Evolutionary conservation across 176 grass and related monocot genomes (phyloP).

Genomic region (Musa itinerans): DNA sequence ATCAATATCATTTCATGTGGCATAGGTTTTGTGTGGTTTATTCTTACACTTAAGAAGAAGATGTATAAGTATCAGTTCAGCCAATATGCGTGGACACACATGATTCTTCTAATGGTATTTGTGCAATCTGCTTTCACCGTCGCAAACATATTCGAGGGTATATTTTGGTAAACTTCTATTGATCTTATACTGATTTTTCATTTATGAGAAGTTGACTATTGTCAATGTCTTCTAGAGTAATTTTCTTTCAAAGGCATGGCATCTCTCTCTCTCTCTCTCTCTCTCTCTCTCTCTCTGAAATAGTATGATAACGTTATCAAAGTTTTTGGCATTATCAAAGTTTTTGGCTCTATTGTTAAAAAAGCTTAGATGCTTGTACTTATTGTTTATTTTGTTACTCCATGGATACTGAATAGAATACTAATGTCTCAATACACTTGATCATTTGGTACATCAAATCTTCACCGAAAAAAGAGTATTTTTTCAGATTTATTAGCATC

Average conservation of each 20-base stretch:
- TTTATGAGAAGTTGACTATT: background rate
- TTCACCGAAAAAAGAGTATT: background rate
- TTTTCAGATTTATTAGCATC: background rate
- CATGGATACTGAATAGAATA: background rate
- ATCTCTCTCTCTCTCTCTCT: background rate
- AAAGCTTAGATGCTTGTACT: background rate
- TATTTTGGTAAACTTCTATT: constrained; percentile 62
- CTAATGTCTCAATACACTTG: background rate
- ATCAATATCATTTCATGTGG: constrained; percentile 23
- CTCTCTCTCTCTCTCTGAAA: background rate
- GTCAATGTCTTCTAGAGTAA: background rate
- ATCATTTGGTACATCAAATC: background rate
- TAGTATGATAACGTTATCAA: background rate
- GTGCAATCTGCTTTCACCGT: constrained; percentile 90
- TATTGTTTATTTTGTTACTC: background rate
- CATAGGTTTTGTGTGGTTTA: constrained; percentile 98
- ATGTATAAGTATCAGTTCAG: constrained; percentile 98
- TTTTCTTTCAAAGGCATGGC: background rate
- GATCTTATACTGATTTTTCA: background rate
- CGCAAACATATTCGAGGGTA: constrained; percentile 99
- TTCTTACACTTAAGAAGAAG: constrained; percentile 98
- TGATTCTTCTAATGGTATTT: constrained; percentile 96
- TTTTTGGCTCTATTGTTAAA: background rate
- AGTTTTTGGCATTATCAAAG: background rate
- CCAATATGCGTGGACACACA: constrained; percentile 98